phyloP scores from a whole-genome alignment of 169 alveolate species.

The Plasmodium berghei region DNA sequence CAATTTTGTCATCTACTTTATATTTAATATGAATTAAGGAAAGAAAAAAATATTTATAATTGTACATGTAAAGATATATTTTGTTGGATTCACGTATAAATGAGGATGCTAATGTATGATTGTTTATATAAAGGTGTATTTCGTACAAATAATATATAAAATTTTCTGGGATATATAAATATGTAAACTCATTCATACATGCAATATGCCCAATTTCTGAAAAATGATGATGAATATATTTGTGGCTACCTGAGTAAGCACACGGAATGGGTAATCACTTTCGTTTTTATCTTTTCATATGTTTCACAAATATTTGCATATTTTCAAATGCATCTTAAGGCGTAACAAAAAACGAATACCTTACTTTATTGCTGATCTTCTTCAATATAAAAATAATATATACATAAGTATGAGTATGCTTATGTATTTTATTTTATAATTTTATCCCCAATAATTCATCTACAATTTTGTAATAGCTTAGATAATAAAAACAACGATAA shows the following conservation, averaged over 20 bases:
- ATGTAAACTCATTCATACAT: background rate
- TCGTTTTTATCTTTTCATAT: constrained; percentile 19
- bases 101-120: too few relatives aligned
- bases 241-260: constrained; percentile 13
- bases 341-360: constrained; percentile 20
- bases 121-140: too few relatives aligned
- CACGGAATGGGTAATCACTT: constrained; percentile 7
- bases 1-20: too few relatives aligned
- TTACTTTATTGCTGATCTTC: constrained; percentile 2
- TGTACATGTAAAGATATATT: too few relatives aligned
- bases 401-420: constrained; percentile 15
- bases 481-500: constrained; percentile 30
- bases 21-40: too few relatives aligned
- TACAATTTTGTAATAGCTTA: constrained; percentile 22
- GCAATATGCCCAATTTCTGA: background rate
- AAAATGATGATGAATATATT: too few relatives aligned
- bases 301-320: constrained; percentile 25
- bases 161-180: too few relatives aligned
- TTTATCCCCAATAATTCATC: constrained; percentile 42
- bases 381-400: constrained; percentile 15
- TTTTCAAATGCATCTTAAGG: constrained; percentile 32
- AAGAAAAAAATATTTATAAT: too few relatives aligned
- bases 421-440: constrained; percentile 2
- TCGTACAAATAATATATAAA: too few relatives aligned
- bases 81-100: too few relatives aligned